Conservation (phyloP, 805 yeast species). For the Aciculoconidium aculeatum region DNA sequence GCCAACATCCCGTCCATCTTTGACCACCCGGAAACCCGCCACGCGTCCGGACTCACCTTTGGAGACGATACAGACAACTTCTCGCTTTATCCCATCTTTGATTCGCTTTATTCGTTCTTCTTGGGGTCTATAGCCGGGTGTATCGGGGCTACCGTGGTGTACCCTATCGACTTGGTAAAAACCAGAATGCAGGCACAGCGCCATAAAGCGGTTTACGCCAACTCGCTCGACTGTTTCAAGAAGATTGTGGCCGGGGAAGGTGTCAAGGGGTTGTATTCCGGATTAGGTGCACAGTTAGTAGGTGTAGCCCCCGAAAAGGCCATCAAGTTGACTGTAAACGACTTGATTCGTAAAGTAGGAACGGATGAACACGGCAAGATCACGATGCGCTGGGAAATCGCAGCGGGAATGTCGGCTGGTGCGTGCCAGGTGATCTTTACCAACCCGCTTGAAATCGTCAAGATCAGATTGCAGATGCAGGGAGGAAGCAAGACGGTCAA, state of each 20-base stretch:
- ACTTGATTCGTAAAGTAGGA: conserved; percentile 70
- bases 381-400: conserved; percentile 58
- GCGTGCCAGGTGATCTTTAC: conserved; percentile 95
- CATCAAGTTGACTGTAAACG: conserved; percentile 91
- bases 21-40: conserved; percentile 38
- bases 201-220: conserved; percentile 60
- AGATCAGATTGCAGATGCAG: conserved; percentile 90
- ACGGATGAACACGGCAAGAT: conserved; percentile 38
- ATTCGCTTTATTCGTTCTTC: conserved; percentile 79
- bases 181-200: conserved; percentile 97
- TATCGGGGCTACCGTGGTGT: conserved; percentile 95
- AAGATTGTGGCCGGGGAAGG: conserved; percentile 80
- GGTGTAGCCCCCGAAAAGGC: conserved; percentile 99
- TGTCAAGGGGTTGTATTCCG: conserved; percentile 79
- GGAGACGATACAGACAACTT: conserved; percentile 30
- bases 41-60: conserved; percentile 13
- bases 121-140: conserved; percentile 96
- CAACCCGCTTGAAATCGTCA: conserved; percentile 92
- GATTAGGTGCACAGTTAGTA: conserved; percentile 86
- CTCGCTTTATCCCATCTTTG: conserved; percentile 45
- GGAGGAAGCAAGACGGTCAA: conserved; percentile 51
- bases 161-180: conserved; percentile 93
- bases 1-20: conserved; percentile 31
- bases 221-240: conserved; percentile 79
- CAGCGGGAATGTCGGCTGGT: conserved; percentile 94